Evolutionary conservation across 768 basidiomycete species (phyloP).

Genomic region (Fomitopsis pulvina): DNA sequence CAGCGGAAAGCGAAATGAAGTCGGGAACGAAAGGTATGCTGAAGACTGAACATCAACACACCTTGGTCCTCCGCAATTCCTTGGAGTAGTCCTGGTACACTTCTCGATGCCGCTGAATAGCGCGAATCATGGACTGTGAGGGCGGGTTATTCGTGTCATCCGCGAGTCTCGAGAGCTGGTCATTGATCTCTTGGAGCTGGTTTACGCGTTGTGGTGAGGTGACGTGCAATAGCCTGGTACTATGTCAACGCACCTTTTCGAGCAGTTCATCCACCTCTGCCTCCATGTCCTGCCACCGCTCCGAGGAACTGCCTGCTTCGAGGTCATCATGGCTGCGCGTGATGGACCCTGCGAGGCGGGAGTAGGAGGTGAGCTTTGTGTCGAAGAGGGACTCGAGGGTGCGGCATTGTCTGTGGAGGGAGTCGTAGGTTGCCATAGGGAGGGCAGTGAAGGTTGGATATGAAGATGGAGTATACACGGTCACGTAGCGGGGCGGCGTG

Average conservation of each 20-base stretch:
- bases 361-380: slow-evolving; percentile 84
- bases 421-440: slow-evolving; percentile 76
- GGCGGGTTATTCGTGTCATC: slow-evolving; percentile 61
- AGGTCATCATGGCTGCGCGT: slow-evolving; percentile 51
- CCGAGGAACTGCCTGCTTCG: slow-evolving; percentile 62
- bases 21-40: neutral
- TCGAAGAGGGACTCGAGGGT: slow-evolving; percentile 93
- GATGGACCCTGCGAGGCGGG: slow-evolving; percentile 71
- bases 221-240: neutral
- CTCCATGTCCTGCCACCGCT: slow-evolving; percentile 80
- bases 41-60: slow-evolving; percentile 19
- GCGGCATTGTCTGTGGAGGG: slow-evolving; percentile 84
- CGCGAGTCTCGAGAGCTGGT: slow-evolving; percentile 64
- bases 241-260: slow-evolving; percentile 57
- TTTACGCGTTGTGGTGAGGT: slow-evolving; percentile 10
- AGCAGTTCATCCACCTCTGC: slow-evolving; percentile 80
- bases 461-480: neutral
- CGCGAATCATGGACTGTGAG: slow-evolving; percentile 80
- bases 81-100: slow-evolving; percentile 82
- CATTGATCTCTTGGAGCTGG: slow-evolving; percentile 83
- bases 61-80: slow-evolving; percentile 85
- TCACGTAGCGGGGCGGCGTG: too few species aligned
- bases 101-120: slow-evolving; percentile 87
- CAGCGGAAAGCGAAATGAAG: neutral
- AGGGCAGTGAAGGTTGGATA: neutral